Evolutionary conservation across 2,329 filamentous ascomycete species (phyloP).

Genomic region (Stemphylium beticola): DNA sequence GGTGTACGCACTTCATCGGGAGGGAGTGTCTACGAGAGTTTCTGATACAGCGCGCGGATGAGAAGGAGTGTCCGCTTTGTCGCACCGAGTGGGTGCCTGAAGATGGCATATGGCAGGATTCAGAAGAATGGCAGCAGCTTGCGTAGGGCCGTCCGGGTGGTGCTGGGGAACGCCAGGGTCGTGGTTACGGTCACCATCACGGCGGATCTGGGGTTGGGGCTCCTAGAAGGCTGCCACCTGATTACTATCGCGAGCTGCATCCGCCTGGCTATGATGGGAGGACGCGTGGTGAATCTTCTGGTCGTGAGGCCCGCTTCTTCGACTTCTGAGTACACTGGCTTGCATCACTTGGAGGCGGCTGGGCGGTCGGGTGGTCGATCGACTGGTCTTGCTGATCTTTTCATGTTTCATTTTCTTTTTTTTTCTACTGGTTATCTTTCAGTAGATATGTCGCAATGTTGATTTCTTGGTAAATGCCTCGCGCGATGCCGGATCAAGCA

Average conservation of each 20-base stretch:
- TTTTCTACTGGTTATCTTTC: not conserved
- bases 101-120: not conserved
- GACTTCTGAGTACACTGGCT: not conserved
- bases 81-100: slow-evolving; percentile 20
- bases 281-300: not conserved
- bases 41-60: slow-evolving; percentile 5
- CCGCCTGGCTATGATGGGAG: no score
- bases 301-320: not conserved
- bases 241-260: not conserved
- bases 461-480: not conserved
- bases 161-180: no score
- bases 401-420: not conserved
- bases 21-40: slow-evolving; percentile 17
- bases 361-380: not conserved
- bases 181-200: no score
- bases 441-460: not conserved
- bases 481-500: not conserved
- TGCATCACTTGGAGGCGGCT: not conserved
- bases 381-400: not conserved
- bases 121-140: not conserved
- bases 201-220: not conserved
- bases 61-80: slow-evolving; percentile 24
- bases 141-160: not conserved
- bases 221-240: not conserved
- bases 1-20: slow-evolving; percentile 28